phyloP scores from a whole-genome alignment of 1,284 basidiomycete genomes.

The Cryptococcus amylolentus region DNA sequence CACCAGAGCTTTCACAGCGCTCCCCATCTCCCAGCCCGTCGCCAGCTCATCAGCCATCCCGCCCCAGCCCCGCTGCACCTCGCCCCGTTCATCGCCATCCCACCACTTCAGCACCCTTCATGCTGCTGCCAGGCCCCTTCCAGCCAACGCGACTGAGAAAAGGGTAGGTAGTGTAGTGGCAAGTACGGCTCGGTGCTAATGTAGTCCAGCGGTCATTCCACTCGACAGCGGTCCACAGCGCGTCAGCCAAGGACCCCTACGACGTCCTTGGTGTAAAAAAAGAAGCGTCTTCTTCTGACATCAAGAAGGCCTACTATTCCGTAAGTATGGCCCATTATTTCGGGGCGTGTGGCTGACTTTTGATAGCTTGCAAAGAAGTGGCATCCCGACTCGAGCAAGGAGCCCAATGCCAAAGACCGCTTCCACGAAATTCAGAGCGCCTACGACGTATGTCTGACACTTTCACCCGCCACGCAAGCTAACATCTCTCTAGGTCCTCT shows the following conservation, averaged over 20 bases:
- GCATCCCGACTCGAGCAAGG: constrained; percentile 96
- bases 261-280: constrained; percentile 79
- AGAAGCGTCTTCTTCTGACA: constrained; percentile 79
- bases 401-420: constrained; percentile 82
- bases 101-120: constrained; percentile 6
- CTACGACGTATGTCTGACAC: constrained; percentile 73
- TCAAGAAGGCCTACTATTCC: constrained; percentile 95
- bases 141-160: not conserved
- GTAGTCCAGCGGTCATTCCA: constrained; percentile 67
- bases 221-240: constrained; percentile 58
- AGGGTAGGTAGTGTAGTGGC: not conserved
- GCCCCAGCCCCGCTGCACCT: constrained; percentile 12
- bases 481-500: constrained; percentile 63
- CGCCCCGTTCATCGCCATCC: constrained; percentile 2
- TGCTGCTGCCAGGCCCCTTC: not conserved
- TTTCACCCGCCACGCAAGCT: constrained; percentile 1
- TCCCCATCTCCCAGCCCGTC: constrained; percentile 23
- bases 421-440: constrained; percentile 97
- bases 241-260: constrained; percentile 82
- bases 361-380: constrained; percentile 90
- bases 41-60: constrained; percentile 31
- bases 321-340: constrained; percentile 51
- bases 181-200: not conserved
- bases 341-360: constrained; percentile 5
- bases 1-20: constrained; percentile 26